Evolutionary conservation across 208 protist genomes (phyloP).

Genomic region (Acanthamoeba sp.): DNA sequence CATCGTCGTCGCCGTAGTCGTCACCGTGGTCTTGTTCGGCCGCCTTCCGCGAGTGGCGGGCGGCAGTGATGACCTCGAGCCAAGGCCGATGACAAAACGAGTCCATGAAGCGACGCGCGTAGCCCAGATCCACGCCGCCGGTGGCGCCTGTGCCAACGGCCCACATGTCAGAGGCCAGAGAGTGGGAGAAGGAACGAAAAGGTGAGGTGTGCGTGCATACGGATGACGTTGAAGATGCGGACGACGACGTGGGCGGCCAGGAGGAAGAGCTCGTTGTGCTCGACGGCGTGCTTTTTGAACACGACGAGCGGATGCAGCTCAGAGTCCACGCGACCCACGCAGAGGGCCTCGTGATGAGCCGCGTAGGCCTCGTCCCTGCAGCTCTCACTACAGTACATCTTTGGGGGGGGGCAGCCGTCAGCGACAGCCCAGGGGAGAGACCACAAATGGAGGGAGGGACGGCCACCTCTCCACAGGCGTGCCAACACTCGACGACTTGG

Average conservation of each 20-base stretch:
- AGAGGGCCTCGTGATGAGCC: constrained; percentile 23
- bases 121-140: background rate
- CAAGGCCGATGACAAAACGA: constrained; percentile 26
- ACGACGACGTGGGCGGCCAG: constrained; percentile 8
- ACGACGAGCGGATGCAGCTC: constrained; percentile 19
- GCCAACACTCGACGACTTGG: constrained; percentile 4
- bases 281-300: constrained; percentile 12
- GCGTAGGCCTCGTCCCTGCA: constrained; percentile 32
- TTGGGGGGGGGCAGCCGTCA: no score
- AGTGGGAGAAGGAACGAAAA: no score
- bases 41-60: background rate
- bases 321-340: constrained; percentile 10
- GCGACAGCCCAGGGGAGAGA: no score
- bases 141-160: background rate
- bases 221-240: constrained; percentile 22
- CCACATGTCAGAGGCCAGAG: background rate
- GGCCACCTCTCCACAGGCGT: background rate
- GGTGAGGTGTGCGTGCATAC: no score
- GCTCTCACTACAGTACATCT: constrained; percentile 44
- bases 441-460: background rate
- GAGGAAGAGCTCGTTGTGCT: constrained; percentile 50
- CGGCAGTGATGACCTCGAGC: constrained; percentile 14
- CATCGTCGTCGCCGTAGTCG: background rate
- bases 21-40: background rate
- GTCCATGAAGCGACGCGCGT: background rate